Evolutionary conservation across 1,284 basidiomycete genomes (phyloP).

Genomic region (Fomitopsis schrenkii): DNA sequence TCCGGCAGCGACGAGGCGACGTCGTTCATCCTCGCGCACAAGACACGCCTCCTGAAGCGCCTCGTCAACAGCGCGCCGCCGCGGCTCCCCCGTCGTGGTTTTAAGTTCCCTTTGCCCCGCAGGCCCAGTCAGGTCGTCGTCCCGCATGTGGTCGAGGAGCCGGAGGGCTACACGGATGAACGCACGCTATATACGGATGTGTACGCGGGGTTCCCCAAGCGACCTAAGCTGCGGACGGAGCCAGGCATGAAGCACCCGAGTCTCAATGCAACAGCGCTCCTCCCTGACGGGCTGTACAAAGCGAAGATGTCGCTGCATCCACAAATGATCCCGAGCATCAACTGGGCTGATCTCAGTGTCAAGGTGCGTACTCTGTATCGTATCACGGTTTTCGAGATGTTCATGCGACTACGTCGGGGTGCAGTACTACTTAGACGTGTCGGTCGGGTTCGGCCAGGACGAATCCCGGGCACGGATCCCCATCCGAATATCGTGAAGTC

Average conservation of each 20-base stretch:
- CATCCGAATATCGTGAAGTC: conserved; percentile 38
- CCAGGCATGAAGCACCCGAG: conserved; percentile 39
- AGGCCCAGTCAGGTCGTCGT: not conserved
- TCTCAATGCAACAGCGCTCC: conserved; percentile 37
- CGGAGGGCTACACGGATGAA: conserved; percentile 39
- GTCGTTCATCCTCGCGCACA: conserved; percentile 23
- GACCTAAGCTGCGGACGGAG: conserved; percentile 43
- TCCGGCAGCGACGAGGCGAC: conserved; percentile 49
- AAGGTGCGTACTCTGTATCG: conserved; percentile 41
- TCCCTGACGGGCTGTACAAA: conserved; percentile 66
- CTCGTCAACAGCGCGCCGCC: conserved; percentile 38
- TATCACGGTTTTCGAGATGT: not conserved
- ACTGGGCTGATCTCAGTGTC: conserved; percentile 61
- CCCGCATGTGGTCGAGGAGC: conserved; percentile 18
- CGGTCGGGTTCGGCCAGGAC: conserved; percentile 59
- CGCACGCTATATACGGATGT: conserved; percentile 49
- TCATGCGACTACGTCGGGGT: conserved; percentile 1
- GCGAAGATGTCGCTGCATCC: conserved; percentile 48
- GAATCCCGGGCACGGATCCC: conserved; percentile 56
- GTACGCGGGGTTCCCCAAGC: conserved; percentile 64
- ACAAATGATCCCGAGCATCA: conserved; percentile 59
- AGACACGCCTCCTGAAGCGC: conserved; percentile 40
- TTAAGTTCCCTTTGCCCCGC: conserved; percentile 2
- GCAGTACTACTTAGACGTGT: conserved; percentile 68
- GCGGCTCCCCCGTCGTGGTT: conserved; percentile 22